Evolutionary conservation across 1,284 basidiomycete genomes (phyloP), one percentile per base, ranked within the genome.

Genomic region (Mycosarcoma maydis): DNA sequence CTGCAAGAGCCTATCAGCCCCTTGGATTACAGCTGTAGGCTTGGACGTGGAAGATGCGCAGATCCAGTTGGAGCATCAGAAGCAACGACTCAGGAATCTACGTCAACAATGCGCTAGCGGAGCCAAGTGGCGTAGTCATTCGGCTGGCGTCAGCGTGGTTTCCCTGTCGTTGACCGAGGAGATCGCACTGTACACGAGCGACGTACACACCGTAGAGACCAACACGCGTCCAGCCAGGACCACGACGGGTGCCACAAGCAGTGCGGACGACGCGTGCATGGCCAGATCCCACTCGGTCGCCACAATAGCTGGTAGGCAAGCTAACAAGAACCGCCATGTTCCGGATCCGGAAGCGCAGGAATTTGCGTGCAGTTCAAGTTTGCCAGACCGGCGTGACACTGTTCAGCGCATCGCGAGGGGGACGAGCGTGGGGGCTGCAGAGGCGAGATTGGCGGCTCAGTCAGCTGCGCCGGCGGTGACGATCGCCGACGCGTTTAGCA

Each of bases 161-260:
- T 53, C 49, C n/a, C 13, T 68, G 10, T 45, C 44, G 14, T 36
- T 68, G 43, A 68, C 65, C 2, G 65, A 68, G 24, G 65, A 68
- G 38, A 68, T 68, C 8, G 65, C 65, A 19, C 30, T 68, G 47
- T 68, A 68, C 16, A 59, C 57, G 13, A 26, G 36, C 3, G 65
- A 68, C 23, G 54, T 49, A 11, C n/a, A 46, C 8, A 34, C 51
- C 10, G 37, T 54, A 8, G 51, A 54, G 42, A 9, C 32, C 4
- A 54, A 40, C 16, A 38, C 51, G n/a, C 23, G 30, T 8, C 17
- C 17, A 6, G 52, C 41, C 10, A 41, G 52, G 27, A 38, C 38
- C 3, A 57, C 44, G 33, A 40, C 19, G 3, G 20, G 19, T 37
- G 36, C 17, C 8, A 16, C 7, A 7, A 13, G 7, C 7, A 6